Conservation (phyloP, 2,329 filamentous ascomycete genomes). For the Penicillium sp. region DNA sequence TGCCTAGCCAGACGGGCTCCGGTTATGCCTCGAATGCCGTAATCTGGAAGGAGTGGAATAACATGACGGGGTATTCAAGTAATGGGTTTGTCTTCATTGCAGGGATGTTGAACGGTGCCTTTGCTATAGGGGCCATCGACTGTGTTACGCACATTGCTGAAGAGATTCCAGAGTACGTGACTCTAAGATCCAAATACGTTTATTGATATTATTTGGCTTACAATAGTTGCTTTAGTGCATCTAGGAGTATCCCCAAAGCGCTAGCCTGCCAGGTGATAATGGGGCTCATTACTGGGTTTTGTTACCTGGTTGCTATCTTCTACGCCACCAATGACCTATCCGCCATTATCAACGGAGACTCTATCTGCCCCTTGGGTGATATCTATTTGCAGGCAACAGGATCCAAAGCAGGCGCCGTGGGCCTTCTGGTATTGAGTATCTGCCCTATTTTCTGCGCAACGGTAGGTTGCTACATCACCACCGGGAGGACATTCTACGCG, state of each 20-base stretch:
- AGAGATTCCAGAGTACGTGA: conserved; percentile 43
- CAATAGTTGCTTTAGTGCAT: too few relatives aligned
- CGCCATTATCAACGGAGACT: conserved; percentile 31
- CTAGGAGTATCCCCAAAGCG: conserved; percentile 15
- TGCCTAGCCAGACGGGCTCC: not conserved
- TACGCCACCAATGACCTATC: conserved; percentile 49
- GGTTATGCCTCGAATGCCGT: conserved; percentile 37
- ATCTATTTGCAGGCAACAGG: conserved; percentile 59
- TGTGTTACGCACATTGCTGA: conserved; percentile 50
- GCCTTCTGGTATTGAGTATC: conserved; percentile 42
- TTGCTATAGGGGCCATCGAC: conserved; percentile 46
- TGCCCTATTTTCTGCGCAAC: too few relatives aligned
- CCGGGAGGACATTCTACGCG: too few relatives aligned
- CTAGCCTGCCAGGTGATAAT: conserved; percentile 41
- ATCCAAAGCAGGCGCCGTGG: conserved; percentile 47
- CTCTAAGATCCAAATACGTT: not conserved
- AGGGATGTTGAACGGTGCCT: conserved; percentile 47
- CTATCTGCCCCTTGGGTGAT: conserved; percentile 57
- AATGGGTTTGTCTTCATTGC: conserved; percentile 49
- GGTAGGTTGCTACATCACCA: too few relatives aligned
- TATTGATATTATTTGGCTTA: too few relatives aligned
- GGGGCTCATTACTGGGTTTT: conserved; percentile 47
- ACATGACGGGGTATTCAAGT: conserved; percentile 51
- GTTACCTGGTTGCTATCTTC: conserved; percentile 50
- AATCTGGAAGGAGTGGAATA: conserved; percentile 47